These are phyloP conservation scores for Pseudopithomyces chartarum DNA, from an alignment of 2,329 filamentous ascomycete species.

Conservation along the genomic window DNA sequence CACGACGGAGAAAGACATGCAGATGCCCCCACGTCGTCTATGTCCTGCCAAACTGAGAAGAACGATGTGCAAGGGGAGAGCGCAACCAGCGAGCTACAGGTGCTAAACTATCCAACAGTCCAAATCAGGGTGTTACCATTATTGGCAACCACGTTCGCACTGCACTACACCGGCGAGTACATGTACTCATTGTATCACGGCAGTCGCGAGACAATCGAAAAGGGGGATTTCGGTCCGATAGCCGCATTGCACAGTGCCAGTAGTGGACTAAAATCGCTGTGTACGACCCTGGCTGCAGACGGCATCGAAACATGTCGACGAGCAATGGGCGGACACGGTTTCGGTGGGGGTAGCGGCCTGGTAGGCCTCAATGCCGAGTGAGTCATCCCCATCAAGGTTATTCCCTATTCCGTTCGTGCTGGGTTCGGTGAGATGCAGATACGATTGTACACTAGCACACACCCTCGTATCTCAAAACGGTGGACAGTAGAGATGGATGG, in stretches of 20 bases:
- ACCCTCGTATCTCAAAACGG: neutral
- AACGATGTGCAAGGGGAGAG: no score
- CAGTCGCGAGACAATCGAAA: conserved; percentile 54
- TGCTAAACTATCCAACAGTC: conserved; percentile 60
- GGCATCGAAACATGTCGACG: conserved; percentile 60
- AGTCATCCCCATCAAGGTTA: neutral
- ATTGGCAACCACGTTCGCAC: conserved; percentile 58
- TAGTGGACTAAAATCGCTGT: conserved; percentile 59
- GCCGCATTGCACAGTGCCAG: conserved; percentile 60
- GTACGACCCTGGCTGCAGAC: conserved; percentile 58
- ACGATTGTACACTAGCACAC: neutral
- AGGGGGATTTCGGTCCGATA: conserved; percentile 55
- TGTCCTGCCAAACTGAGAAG: no score
- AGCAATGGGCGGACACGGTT: conserved; percentile 60
- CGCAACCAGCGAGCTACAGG: conserved; percentile 42
- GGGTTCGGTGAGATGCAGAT: no score
- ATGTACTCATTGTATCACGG: conserved; percentile 57
- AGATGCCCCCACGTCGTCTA: neutral
- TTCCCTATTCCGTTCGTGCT: neutral
- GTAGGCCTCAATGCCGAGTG: conserved; percentile 56
- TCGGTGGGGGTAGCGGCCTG: conserved; percentile 58
- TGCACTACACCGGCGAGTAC: conserved; percentile 54
- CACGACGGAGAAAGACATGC: no score
- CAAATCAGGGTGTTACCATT: conserved; percentile 60
- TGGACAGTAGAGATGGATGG: no score